These are phyloP conservation scores for Fagus crenata DNA, from an alignment of 306 rosid genomes.

Conservation along the genomic window DNA sequence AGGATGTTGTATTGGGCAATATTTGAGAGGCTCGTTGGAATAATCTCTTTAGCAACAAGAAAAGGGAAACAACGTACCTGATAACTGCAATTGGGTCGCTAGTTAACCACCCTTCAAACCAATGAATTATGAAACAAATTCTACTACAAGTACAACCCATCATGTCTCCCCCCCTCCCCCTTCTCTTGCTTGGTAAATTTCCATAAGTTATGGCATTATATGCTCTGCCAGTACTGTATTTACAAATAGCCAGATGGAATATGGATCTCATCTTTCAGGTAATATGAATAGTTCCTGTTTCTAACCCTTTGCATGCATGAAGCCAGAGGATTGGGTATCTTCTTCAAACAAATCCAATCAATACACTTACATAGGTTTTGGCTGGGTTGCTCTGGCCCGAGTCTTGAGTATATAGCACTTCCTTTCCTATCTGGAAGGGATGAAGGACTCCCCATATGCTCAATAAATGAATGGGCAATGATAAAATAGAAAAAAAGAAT, in stretches of 20 bases:
- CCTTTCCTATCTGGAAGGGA: too few relatives aligned
- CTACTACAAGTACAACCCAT: not conserved
- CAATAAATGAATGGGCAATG: slow-evolving; percentile 23
- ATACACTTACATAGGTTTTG: slow-evolving; percentile 15
- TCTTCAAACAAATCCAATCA: slow-evolving; percentile 20
- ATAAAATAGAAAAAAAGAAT: not conserved
- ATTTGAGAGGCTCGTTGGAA: too few relatives aligned
- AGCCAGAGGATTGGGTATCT: slow-evolving; percentile 23
- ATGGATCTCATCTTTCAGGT: slow-evolving; percentile 6
- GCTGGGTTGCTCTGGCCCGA: slow-evolving; percentile 26
- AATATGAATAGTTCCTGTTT: slow-evolving; percentile 15
- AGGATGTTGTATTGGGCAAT: too few relatives aligned
- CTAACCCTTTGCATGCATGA: slow-evolving; percentile 8
- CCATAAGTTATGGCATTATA: not conserved
- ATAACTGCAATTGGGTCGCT: not conserved
- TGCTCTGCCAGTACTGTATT: slow-evolving; percentile 9
- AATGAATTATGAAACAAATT: not conserved
- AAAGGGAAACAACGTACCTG: not conserved
- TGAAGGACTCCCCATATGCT: slow-evolving; percentile 26
- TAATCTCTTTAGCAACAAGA: too few relatives aligned
- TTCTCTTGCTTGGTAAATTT: not conserved
- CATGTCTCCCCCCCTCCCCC: not conserved
- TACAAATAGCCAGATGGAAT: too few relatives aligned
- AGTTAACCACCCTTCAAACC: slow-evolving; percentile 13
- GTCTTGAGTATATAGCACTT: slow-evolving; percentile 11